Percentiles rank a stretch among this genome's conserved stretches.
These are phyloP conservation scores for Periconia sp. DNA, from an alignment of 2,329 filamentous ascomycete genomes.

Conservation along the genomic window DNA sequence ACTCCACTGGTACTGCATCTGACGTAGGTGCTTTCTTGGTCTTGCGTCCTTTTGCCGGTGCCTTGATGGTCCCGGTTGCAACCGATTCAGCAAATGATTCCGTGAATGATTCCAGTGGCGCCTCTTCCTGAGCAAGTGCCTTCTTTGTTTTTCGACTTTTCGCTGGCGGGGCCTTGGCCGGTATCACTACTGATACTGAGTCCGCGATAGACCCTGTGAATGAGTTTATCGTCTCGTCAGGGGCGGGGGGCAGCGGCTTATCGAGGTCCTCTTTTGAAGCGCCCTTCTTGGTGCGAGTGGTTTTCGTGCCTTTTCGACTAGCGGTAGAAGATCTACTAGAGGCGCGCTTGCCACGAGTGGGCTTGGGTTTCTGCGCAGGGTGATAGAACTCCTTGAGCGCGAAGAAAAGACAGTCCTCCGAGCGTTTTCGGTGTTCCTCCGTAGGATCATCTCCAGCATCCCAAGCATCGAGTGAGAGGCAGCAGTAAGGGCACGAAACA, in stretches of 20 bases:
- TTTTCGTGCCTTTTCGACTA: conserved; percentile 21
- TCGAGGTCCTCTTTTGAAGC: conserved; percentile 3
- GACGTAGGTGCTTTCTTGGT: conserved; percentile 1
- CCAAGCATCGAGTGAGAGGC: conserved; percentile 90
- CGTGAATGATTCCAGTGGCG: background rate
- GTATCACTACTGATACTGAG: conserved; percentile 2
- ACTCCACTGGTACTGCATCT: conserved; percentile 5
- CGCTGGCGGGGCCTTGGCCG: conserved; percentile 1
- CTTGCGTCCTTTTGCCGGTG: conserved; percentile 4
- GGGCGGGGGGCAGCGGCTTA: conserved; percentile 11
- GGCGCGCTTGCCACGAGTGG: conserved; percentile 36
- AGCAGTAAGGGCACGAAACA: conserved; percentile 90
- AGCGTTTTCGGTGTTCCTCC: conserved; percentile 85
- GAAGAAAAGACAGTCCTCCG: conserved; percentile 84
- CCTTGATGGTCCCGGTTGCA: conserved; percentile 3
- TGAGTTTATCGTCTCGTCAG: conserved; percentile 10
- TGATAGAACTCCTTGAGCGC: conserved; percentile 65
- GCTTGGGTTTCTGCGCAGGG: conserved; percentile 23
- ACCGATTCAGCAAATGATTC: conserved; percentile 6
- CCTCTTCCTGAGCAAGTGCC: conserved; percentile 1
- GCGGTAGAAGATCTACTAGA: conserved; percentile 31
- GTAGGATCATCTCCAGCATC: conserved; percentile 89
- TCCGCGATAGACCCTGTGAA: conserved; percentile 4
- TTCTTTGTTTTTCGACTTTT: background rate
- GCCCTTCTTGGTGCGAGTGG: conserved; percentile 14